These are phyloP conservation scores for Stemphylium vesicarium DNA, from an alignment of 2,329 filamentous ascomycete species.

Conservation along the genomic window DNA sequence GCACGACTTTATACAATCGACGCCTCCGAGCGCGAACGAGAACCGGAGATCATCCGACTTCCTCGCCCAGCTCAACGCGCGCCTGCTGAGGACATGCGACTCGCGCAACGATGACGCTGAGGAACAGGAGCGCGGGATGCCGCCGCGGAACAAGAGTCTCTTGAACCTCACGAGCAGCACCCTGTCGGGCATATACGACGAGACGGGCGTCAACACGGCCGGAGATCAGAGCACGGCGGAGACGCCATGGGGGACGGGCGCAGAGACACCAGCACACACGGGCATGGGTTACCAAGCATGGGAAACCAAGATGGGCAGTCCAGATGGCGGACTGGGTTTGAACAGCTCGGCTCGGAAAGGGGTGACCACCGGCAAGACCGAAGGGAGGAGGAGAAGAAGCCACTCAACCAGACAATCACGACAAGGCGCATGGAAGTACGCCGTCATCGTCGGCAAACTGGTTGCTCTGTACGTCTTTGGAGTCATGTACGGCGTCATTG, in stretches of 20 bases:
- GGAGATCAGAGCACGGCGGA: constrained; percentile 59
- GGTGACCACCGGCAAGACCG: constrained; percentile 2
- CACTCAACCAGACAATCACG: constrained; percentile 17
- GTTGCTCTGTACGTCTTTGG: constrained; percentile 78
- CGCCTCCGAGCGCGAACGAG: constrained; percentile 28
- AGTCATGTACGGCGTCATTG: constrained; percentile 79
- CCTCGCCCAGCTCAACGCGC: constrained; percentile 47
- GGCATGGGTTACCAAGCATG: constrained; percentile 23
- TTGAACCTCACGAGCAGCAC: constrained; percentile 89
- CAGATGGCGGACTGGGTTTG: constrained; percentile 35
- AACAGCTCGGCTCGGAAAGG: constrained; percentile 25
- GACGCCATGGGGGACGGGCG: constrained; percentile 81
- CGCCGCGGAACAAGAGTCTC: constrained; percentile 73
- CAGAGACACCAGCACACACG: constrained; percentile 66
- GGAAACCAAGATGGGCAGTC: constrained; percentile 34
- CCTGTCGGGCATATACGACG: constrained; percentile 84
- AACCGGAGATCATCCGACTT: constrained; percentile 40
- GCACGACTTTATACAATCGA: constrained; percentile 28
- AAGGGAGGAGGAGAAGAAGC: constrained; percentile 3
- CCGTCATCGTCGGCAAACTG: constrained; percentile 65
- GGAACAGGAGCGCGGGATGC: constrained; percentile 29
- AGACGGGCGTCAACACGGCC: constrained; percentile 32
- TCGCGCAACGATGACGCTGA: constrained; percentile 30
- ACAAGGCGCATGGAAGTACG: constrained; percentile 44
- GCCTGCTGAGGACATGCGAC: constrained; percentile 41